Evolutionary conservation across 441 rosid genomes (phyloP).

Genomic region (Isatis lusitanica): DNA sequence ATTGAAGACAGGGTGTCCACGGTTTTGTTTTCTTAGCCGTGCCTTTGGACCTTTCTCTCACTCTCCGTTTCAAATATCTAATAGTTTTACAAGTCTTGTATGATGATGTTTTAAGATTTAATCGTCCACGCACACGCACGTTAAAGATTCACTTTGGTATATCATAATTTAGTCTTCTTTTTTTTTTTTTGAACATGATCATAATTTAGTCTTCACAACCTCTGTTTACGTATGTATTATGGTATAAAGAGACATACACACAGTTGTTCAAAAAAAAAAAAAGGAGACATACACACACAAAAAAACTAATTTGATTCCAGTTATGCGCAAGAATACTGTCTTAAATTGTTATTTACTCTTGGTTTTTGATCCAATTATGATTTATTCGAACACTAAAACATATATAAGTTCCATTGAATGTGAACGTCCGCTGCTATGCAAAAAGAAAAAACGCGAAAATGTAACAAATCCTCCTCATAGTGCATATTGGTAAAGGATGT

Average conservation of each 20-base stretch:
- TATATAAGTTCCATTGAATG: not conserved
- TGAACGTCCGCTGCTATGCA: not conserved
- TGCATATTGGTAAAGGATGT: not conserved
- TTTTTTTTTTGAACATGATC: too few species aligned
- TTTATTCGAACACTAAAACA: not conserved
- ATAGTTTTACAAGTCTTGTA: not conserved
- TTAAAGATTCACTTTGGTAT: not conserved
- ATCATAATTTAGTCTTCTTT: too few species aligned
- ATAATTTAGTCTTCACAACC: not conserved
- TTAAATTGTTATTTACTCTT: not conserved
- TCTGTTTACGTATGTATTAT: not conserved
- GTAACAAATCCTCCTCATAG: not conserved
- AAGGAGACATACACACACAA: too few species aligned
- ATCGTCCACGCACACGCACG: not conserved
- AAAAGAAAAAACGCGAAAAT: not conserved
- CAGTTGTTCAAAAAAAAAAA: too few species aligned
- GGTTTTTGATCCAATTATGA: not conserved
- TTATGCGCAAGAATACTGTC: not conserved
- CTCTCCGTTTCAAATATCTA: conserved; percentile 18
- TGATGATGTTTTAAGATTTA: not conserved
- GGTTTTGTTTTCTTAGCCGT: conserved; percentile 48
- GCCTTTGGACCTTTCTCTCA: conserved; percentile 53
- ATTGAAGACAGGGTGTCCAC: conserved; percentile 57
- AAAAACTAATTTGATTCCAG: too few species aligned
- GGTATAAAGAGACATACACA: too few species aligned